These are phyloP conservation scores for Moniliella sp. DNA, from an alignment of 1,284 basidiomycete species.

Conservation along the genomic window DNA sequence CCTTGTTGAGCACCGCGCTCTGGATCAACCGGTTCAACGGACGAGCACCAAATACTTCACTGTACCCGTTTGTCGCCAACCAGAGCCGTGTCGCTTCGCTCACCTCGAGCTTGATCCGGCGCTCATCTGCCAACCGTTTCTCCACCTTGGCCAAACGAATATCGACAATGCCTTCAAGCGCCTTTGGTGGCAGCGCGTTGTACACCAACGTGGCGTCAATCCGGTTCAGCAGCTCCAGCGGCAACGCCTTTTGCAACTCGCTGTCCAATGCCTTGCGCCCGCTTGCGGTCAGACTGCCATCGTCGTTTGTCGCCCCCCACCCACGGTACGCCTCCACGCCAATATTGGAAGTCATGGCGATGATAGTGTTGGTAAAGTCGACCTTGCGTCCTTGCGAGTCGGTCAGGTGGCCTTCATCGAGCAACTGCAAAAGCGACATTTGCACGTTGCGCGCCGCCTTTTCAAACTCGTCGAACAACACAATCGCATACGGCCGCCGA, in stretches of 20 bases:
- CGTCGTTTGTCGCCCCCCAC: slow-evolving; percentile 43
- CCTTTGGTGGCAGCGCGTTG: slow-evolving; percentile 65
- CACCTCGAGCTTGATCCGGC: slow-evolving; percentile 51
- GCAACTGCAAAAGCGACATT: slow-evolving; percentile 72
- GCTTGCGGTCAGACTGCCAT: slow-evolving; percentile 46
- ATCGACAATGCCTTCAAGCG: slow-evolving; percentile 48
- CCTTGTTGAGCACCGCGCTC: slow-evolving; percentile 19
- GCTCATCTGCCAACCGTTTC: slow-evolving; percentile 6
- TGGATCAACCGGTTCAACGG: slow-evolving; percentile 37
- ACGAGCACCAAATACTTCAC: slow-evolving; percentile 61
- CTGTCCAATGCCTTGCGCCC: slow-evolving; percentile 51
- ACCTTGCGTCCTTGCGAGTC: slow-evolving; percentile 39
- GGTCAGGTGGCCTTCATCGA: slow-evolving; percentile 76
- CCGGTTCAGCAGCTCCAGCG: slow-evolving; percentile 71
- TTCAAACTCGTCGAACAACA: slow-evolving; percentile 15
- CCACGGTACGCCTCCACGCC: slow-evolving; percentile 55
- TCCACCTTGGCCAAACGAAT: slow-evolving; percentile 38
- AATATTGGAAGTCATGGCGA: slow-evolving; percentile 81
- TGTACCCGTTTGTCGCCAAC: slow-evolving; percentile 61
- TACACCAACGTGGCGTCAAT: slow-evolving; percentile 44
- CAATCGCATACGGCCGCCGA: slow-evolving; percentile 25
- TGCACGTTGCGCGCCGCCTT: slow-evolving; percentile 10
- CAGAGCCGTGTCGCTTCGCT: slow-evolving; percentile 47
- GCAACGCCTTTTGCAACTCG: slow-evolving; percentile 41
- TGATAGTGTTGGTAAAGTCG: slow-evolving; percentile 75